Evolutionary conservation across 2,329 filamentous ascomycete genomes (phyloP).

Genomic region (Neonectria neomacrospora): DNA sequence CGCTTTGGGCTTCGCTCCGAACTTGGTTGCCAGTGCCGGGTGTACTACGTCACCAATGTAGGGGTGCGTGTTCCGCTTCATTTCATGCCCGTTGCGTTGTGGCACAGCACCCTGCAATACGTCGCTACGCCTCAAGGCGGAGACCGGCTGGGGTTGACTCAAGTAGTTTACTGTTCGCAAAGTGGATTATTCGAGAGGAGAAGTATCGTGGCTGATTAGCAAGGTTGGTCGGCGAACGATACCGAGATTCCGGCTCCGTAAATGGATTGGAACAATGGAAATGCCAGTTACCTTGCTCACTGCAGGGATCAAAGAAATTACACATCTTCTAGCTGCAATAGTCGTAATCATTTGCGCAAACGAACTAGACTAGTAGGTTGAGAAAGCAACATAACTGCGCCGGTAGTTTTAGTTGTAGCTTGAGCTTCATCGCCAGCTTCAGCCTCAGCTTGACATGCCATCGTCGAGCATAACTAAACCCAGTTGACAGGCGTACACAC

Average conservation of each 20-base stretch:
- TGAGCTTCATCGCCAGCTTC: neutral
- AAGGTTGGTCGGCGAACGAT: neutral
- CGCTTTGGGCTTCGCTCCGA: neutral
- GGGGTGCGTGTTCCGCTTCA: neutral
- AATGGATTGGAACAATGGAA: neutral
- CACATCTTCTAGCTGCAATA: neutral
- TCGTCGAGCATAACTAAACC: neutral
- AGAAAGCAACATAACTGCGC: neutral
- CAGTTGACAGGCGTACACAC: slow-evolving; percentile 1
- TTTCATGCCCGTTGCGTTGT: neutral
- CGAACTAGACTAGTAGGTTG: neutral
- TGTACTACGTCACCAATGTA: neutral
- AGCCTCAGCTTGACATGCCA: neutral
- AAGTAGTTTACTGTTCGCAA: neutral
- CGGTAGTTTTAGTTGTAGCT: neutral
- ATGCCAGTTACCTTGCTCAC: neutral
- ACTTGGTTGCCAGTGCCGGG: neutral
- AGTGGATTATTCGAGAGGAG: neutral
- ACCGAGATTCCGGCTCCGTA: neutral
- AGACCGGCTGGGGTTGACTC: neutral
- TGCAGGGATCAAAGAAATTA: neutral
- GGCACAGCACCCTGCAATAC: neutral
- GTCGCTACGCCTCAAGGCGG: neutral
- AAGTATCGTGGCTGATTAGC: neutral
- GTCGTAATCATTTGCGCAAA: neutral